phyloP scores from a whole-genome alignment of 306 rosid genomes.

The Fagus sylvatica region DNA sequence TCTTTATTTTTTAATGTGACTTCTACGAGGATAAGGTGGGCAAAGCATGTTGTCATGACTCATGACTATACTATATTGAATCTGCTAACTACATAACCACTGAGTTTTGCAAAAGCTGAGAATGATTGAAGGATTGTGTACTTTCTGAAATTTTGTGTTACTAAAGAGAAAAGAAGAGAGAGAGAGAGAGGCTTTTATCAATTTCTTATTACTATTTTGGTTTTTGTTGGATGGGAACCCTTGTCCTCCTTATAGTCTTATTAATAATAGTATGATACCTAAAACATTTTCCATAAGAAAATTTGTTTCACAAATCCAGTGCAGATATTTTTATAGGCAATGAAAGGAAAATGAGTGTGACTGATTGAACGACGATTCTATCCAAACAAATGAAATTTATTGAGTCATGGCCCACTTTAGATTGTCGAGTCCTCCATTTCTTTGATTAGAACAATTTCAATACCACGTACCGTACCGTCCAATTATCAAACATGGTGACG shows the following conservation, averaged over 20 bases:
- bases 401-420: constrained; percentile 22
- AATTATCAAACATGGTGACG: constrained; percentile 2
- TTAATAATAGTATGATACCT: no score
- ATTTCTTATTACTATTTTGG: no score
- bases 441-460: neutral
- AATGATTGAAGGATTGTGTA: no score
- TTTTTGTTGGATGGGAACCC: no score
- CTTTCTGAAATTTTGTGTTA: no score
- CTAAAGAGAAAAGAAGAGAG: no score
- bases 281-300: neutral
- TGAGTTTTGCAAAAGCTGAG: no score
- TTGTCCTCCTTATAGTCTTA: no score
- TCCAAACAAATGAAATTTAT: constrained; percentile 23
- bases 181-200: no score
- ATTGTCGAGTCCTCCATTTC: constrained; percentile 2
- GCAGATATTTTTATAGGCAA: neutral
- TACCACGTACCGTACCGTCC: constrained; percentile 17
- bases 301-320: neutral
- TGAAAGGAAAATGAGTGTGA: constrained; percentile 13
- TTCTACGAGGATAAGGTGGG: neutral
- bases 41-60: neutral
- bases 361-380: constrained; percentile 21
- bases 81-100: no score
- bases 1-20: neutral
- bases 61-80: no score